Evolutionary conservation across 257 asterid species (phyloP).

Genomic region (Forsythia suspensa): DNA sequence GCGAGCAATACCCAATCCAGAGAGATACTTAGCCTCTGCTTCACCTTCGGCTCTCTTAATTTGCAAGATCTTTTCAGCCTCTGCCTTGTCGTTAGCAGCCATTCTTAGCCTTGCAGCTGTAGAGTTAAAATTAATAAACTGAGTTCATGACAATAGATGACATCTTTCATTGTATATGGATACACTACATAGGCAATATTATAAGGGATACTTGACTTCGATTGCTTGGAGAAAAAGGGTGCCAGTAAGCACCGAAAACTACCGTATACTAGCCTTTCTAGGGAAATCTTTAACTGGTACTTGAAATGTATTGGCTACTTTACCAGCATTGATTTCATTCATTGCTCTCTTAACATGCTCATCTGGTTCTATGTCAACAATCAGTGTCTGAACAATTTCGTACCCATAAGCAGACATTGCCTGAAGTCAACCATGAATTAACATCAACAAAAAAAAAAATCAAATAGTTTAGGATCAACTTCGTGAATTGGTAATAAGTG

Average conservation of each 20-base stretch:
- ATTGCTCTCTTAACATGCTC: conserved; percentile 79
- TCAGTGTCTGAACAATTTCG: conserved; percentile 85
- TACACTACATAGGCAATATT: too few species aligned
- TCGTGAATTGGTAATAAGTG: background rate
- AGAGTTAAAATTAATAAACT: too few species aligned
- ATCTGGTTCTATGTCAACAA: conserved; percentile 81
- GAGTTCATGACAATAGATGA: too few species aligned
- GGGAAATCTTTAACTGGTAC: too few species aligned
- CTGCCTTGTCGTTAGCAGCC: conserved; percentile 57
- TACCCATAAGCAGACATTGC: conserved; percentile 87
- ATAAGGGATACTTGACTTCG: too few species aligned
- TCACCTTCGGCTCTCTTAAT: conserved; percentile 64
- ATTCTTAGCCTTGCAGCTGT: conserved; percentile 50
- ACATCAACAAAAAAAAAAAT: background rate
- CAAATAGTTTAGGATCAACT: background rate
- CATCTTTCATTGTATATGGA: too few species aligned
- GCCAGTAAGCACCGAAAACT: too few species aligned
- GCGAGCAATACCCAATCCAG: conserved; percentile 60
- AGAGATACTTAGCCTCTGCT: conserved; percentile 53
- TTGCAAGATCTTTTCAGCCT: conserved; percentile 59
- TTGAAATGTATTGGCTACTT: too few species aligned
- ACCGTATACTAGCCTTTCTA: too few species aligned
- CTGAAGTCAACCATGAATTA: conserved; percentile 32
- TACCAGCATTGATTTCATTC: conserved; percentile 72
- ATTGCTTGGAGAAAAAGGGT: too few species aligned